phyloP scores from a whole-genome alignment of 1,284 basidiomycete genomes.

The Fistulinella cinereoalba region DNA sequence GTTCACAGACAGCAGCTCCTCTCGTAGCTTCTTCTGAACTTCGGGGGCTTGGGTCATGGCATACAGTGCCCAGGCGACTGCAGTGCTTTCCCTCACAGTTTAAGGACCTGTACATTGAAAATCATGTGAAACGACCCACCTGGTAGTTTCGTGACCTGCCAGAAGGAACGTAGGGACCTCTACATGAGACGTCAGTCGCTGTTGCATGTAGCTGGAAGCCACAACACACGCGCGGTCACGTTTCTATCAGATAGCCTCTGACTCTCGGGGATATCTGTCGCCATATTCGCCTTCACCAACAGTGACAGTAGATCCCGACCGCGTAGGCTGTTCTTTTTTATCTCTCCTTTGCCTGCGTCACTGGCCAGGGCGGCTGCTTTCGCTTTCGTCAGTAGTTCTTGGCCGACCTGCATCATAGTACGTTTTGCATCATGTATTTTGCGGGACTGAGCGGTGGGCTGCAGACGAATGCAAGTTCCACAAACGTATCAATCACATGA shows the following conservation, averaged over 20 bases:
- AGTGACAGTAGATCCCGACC: conserved; percentile 52
- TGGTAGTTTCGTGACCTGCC: conserved; percentile 79
- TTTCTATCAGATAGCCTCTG: conserved; percentile 72
- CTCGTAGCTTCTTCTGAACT: conserved; percentile 64
- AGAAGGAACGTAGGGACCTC: conserved; percentile 43
- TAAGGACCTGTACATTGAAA: neutral
- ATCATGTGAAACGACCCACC: conserved; percentile 33
- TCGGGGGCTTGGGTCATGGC: conserved; percentile 53
- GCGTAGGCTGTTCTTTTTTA: conserved; percentile 31
- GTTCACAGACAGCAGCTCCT: conserved; percentile 53
- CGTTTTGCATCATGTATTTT: conserved; percentile 11
- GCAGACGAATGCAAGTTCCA: neutral
- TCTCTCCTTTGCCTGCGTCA: conserved; percentile 9
- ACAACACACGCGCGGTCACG: conserved; percentile 64
- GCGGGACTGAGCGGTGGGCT: neutral
- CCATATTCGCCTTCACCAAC: conserved; percentile 63
- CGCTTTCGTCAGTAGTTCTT: conserved; percentile 43
- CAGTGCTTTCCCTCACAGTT: conserved; percentile 37
- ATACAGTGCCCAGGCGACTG: conserved; percentile 61
- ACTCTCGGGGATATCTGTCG: conserved; percentile 51
- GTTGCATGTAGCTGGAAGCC: neutral
- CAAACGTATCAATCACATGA: neutral
- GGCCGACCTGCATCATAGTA: conserved; percentile 39
- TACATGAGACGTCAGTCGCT: conserved; percentile 7
- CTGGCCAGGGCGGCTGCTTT: conserved; percentile 36